A percentile compares a stretch with the other conserved stretches of the same genome.
Conservation (phyloP, 1,284 basidiomycete species). For the Rhodotorula sp. region DNA sequence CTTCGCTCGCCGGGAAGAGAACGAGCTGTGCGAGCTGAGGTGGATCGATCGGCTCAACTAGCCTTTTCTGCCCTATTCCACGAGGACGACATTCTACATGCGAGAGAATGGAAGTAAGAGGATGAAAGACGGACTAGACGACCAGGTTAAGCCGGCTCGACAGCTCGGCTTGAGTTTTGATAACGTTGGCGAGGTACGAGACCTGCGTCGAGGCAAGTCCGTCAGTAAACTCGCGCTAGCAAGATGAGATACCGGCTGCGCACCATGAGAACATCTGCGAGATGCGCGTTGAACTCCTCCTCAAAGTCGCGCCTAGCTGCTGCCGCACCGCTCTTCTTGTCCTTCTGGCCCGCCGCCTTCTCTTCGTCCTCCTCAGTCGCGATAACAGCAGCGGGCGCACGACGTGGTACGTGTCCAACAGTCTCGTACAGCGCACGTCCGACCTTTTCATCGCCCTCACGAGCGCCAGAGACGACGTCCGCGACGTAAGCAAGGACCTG, state of each 20-base stretch:
- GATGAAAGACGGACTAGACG: background rate
- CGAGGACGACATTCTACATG: too few species aligned
- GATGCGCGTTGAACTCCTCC: slow-evolving; percentile 63
- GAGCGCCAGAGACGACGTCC: slow-evolving; percentile 72
- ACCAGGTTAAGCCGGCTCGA: slow-evolving; percentile 71
- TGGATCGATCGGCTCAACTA: too few species aligned
- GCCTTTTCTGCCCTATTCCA: too few species aligned
- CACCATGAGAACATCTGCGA: slow-evolving; percentile 60
- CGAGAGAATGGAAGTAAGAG: too few species aligned
- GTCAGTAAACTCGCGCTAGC: slow-evolving; percentile 45
- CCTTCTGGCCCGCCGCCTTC: slow-evolving; percentile 17
- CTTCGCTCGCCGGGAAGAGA: too few species aligned
- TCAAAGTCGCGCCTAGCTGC: slow-evolving; percentile 47
- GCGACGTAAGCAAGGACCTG: slow-evolving; percentile 83
- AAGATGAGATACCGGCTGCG: slow-evolving; percentile 36
- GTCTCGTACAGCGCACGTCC: slow-evolving; percentile 92
- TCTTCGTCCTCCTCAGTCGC: slow-evolving; percentile 21
- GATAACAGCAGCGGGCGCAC: background rate
- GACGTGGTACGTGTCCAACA: slow-evolving; percentile 56
- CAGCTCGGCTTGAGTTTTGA: slow-evolving; percentile 90
- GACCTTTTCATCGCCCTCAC: slow-evolving; percentile 78
- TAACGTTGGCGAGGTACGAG: slow-evolving; percentile 73
- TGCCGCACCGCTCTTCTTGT: background rate
- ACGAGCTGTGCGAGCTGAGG: too few species aligned
- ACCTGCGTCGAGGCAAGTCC: slow-evolving; percentile 56